Percentiles rank a stretch among this genome's conserved stretches.
Conservation (phyloP, 2,329 filamentous ascomycete species). For the Fusarium dimerum region DNA sequence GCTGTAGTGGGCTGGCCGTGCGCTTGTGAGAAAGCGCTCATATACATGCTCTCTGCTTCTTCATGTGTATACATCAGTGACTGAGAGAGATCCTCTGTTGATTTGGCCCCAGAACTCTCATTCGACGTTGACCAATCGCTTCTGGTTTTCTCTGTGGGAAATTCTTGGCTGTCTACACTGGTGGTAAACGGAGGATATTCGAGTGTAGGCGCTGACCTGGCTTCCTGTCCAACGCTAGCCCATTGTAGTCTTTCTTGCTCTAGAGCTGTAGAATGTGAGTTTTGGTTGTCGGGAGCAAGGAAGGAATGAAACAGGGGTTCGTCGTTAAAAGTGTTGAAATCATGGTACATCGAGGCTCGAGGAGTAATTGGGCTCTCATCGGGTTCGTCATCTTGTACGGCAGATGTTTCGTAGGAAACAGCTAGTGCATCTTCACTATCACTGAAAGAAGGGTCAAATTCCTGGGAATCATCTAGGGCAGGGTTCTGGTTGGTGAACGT, state of each 20-base stretch:
- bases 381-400: conserved; percentile 38
- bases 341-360: conserved; percentile 50
- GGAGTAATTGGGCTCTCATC: conserved; percentile 51
- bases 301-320: conserved; percentile 34
- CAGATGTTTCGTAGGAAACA: conserved; percentile 55
- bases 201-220: conserved; percentile 20
- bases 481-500: conserved; percentile 27
- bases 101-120: conserved; percentile 15
- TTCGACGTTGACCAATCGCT: conserved; percentile 15
- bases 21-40: conserved; percentile 66
- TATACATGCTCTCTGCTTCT: conserved; percentile 84
- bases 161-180: conserved; percentile 2
- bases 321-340: conserved; percentile 31
- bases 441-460: conserved; percentile 32
- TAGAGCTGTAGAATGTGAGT: conserved; percentile 18
- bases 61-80: conserved; percentile 77
- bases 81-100: conserved; percentile 54
- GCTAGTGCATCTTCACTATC: conserved; percentile 59
- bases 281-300: conserved; percentile 11
- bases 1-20: conserved; percentile 28
- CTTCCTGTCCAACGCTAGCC: conserved; percentile 20
- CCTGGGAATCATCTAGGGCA: conserved; percentile 18
- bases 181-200: conserved; percentile 22
- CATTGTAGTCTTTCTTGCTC: conserved; percentile 22
- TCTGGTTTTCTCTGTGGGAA: conserved; percentile 7